Evolutionary conservation across 2,329 filamentous ascomycete species (phyloP).

Genomic region (Fusarium xylarioides): DNA sequence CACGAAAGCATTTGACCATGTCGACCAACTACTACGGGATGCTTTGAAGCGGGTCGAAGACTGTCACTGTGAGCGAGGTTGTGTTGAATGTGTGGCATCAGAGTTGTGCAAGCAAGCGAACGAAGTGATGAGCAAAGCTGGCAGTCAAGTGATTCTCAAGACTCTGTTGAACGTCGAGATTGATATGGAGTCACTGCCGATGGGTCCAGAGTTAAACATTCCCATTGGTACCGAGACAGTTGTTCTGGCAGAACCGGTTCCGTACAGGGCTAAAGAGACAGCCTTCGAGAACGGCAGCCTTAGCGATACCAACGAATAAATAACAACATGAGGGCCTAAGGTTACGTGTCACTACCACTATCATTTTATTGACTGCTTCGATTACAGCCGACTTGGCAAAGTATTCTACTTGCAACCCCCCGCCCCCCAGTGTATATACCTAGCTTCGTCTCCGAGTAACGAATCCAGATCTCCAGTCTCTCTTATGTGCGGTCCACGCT

Average conservation of each 20-base stretch:
- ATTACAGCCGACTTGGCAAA: background rate
- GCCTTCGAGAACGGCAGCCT: constrained; percentile 1
- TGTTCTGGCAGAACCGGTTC: constrained; percentile 75
- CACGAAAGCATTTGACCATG: constrained; percentile 92
- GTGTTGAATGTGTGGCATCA: constrained; percentile 88
- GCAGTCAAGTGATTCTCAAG: constrained; percentile 82
- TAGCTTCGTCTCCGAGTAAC: background rate
- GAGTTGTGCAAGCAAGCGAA: constrained; percentile 87
- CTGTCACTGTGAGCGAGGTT: constrained; percentile 82
- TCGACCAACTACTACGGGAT: constrained; percentile 79
- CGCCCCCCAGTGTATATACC: background rate
- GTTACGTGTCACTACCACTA: background rate
- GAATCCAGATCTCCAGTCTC: background rate
- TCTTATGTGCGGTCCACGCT: background rate
- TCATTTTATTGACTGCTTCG: background rate
- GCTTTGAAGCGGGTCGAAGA: constrained; percentile 79
- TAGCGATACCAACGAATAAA: background rate
- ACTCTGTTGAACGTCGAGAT: constrained; percentile 79
- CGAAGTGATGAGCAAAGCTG: constrained; percentile 92
- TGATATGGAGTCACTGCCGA: constrained; percentile 84
- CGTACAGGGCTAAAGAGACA: constrained; percentile 42
- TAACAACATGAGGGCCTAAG: background rate
- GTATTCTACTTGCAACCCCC: background rate
- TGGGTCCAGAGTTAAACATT: constrained; percentile 78
- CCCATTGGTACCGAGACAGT: constrained; percentile 85